Conservation (phyloP, 176 grass and related monocot species). For the Puccinellia tenuiflora region DNA sequence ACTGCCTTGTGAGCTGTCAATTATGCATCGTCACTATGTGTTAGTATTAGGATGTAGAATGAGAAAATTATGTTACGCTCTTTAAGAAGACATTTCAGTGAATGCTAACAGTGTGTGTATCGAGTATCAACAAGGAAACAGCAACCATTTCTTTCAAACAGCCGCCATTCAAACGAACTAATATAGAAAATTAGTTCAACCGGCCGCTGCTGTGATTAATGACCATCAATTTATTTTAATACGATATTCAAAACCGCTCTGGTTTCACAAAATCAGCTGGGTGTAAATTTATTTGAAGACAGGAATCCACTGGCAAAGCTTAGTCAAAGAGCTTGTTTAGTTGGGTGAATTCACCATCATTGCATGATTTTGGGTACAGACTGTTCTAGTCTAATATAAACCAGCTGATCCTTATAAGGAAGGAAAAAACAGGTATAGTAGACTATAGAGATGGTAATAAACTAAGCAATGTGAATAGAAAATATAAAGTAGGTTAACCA, state of each 20-base stretch:
- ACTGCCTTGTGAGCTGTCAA: constrained; percentile 60
- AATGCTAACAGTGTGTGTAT: not conserved
- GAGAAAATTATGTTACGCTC: not conserved
- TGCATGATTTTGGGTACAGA: not conserved
- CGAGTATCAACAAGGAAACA: not conserved
- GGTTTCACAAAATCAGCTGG: not conserved
- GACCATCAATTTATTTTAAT: not conserved
- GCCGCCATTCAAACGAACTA: not conserved
- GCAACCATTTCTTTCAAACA: constrained; percentile 8
- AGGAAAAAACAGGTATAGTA: not conserved
- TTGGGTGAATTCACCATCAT: not conserved
- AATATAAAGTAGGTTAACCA: constrained; percentile 14
- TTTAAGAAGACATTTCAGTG: not conserved
- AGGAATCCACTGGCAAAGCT: not conserved
- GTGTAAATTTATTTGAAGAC: too few relatives aligned
- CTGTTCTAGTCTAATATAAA: constrained; percentile 8
- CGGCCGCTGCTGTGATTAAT: not conserved
- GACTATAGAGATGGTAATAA: constrained; percentile 4
- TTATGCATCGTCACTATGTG: not conserved
- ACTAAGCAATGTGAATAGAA: not conserved
- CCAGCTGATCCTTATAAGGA: not conserved
- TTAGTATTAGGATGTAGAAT: constrained; percentile 2
- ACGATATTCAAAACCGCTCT: not conserved
- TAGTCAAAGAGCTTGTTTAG: constrained; percentile 1
- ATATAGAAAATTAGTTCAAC: not conserved